Percentiles rank a stretch among this genome's conserved stretches.
These are phyloP conservation scores for Boechera divaricarpa DNA, from an alignment of 345 rosid species.

Conservation along the genomic window DNA sequence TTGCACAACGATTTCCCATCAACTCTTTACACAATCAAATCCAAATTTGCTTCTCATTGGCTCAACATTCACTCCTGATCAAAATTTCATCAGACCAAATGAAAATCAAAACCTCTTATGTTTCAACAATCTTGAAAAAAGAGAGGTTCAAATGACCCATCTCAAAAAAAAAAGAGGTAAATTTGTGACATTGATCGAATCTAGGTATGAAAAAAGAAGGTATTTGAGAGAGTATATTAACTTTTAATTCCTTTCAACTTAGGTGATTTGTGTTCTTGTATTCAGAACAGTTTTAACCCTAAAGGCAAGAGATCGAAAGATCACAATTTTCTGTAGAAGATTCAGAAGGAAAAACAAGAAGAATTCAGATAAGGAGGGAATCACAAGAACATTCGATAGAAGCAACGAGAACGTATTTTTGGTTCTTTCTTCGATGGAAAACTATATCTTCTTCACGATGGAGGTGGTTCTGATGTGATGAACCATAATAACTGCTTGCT, in stretches of 20 bases:
- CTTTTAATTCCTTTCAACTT: slow-evolving; percentile 24
- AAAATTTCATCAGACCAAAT: slow-evolving; percentile 8
- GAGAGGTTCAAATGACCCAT: slow-evolving; percentile 1
- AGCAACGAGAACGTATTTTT: slow-evolving; percentile 4
- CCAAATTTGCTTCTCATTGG: slow-evolving; percentile 25
- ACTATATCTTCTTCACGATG: slow-evolving; percentile 30
- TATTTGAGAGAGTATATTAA: slow-evolving; percentile 22
- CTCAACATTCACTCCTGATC: slow-evolving; percentile 23
- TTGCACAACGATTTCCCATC: slow-evolving; percentile 39
- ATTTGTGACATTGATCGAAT: background rate
- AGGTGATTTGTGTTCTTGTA: slow-evolving; percentile 20
- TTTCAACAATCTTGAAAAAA: background rate
- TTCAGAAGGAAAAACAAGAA: slow-evolving; percentile 25
- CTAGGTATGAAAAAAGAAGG: background rate
- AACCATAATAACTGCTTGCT: slow-evolving; percentile 45
- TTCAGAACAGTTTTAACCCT: slow-evolving; percentile 13
- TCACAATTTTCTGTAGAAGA: slow-evolving; percentile 14
- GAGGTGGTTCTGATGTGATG: slow-evolving; percentile 27
- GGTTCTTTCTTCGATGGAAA: slow-evolving; percentile 28
- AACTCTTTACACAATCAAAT: slow-evolving; percentile 27
- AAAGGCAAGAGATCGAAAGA: slow-evolving; percentile 14
- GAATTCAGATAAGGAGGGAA: slow-evolving; percentile 24
- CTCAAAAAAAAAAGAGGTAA: background rate
- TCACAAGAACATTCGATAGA: slow-evolving; percentile 27
- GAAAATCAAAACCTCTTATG: slow-evolving; percentile 30